phyloP scores from a whole-genome alignment of 371 early-diverging fungal species.

The Rhizopus sp. region DNA sequence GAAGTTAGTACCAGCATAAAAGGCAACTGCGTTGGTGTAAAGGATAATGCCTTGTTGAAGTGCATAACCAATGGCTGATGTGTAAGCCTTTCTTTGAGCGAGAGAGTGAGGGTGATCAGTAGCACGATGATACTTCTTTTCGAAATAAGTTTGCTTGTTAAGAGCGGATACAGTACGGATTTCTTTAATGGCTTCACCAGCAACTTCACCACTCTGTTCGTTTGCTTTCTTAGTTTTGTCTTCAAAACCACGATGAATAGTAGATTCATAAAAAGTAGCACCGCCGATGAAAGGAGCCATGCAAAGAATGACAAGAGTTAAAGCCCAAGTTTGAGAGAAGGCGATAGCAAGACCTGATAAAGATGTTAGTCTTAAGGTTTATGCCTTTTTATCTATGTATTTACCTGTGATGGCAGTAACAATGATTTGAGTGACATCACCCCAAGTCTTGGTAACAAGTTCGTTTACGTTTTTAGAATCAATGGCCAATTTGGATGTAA shows the following conservation, averaged over 20 bases:
- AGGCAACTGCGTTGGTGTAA: constrained; percentile 62
- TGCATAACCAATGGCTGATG: constrained; percentile 66
- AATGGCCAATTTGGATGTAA: constrained; percentile 78
- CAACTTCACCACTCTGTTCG: constrained; percentile 71
- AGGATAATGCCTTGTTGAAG: constrained; percentile 65
- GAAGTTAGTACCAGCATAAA: constrained; percentile 58
- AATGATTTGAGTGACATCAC: constrained; percentile 58
- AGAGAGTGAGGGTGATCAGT: constrained; percentile 64
- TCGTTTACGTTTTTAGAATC: constrained; percentile 75
- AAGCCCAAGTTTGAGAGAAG: constrained; percentile 53
- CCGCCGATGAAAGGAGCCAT: constrained; percentile 52
- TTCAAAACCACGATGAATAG: constrained; percentile 52
- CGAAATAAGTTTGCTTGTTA: constrained; percentile 74
- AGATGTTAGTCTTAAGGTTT: not conserved
- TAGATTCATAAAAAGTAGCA: constrained; percentile 43
- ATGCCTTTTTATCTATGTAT: not conserved
- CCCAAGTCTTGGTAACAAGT: constrained; percentile 67
- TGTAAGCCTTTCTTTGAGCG: constrained; percentile 56
- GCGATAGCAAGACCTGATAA: constrained; percentile 45
- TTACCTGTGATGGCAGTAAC: constrained; percentile 45
- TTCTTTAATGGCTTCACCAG: constrained; percentile 83
- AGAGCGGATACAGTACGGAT: constrained; percentile 87
- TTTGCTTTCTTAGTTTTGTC: constrained; percentile 66
- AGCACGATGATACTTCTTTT: constrained; percentile 54
- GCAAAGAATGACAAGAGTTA: constrained; percentile 59